Evolutionary conservation across 257 asterid species (phyloP).

Genomic region (Coffea eugenioides): DNA sequence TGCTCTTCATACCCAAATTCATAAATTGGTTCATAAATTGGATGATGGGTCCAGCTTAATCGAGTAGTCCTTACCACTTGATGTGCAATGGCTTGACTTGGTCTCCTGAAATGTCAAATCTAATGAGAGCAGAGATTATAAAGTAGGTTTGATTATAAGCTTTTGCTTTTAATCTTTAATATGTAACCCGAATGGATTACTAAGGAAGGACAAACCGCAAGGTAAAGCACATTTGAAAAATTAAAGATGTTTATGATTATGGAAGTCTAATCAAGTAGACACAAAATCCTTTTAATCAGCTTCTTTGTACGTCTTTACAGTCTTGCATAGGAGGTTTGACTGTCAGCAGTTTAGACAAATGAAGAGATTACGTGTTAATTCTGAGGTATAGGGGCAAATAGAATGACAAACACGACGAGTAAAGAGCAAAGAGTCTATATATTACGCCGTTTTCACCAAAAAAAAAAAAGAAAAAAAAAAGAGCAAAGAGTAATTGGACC

Average conservation of each 20-base stretch:
- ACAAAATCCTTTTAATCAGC: background rate
- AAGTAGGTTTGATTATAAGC: background rate
- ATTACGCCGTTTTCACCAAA: too few species aligned
- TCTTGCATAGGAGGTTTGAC: background rate
- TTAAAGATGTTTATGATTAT: background rate
- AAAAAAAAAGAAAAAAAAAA: too few species aligned
- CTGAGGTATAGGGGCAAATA: background rate
- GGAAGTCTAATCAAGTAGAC: background rate
- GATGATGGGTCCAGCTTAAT: background rate
- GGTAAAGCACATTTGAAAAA: background rate
- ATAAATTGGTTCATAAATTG: background rate
- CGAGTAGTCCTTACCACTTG: background rate
- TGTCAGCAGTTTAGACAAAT: background rate
- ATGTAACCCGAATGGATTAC: background rate
- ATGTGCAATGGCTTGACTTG: background rate
- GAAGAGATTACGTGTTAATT: background rate
- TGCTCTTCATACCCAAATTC: background rate
- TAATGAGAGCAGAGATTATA: conserved; percentile 4
- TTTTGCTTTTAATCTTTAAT: background rate
- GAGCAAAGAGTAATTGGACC: background rate
- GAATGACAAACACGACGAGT: background rate
- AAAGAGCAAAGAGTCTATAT: too few species aligned
- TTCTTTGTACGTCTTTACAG: background rate
- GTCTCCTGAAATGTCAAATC: conserved; percentile 21
- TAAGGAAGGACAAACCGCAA: background rate